Base-by-base conservation (phyloP, 1,284 basidiomycete genomes). In the Cutaneotrichosporon cavernicola region DNA sequence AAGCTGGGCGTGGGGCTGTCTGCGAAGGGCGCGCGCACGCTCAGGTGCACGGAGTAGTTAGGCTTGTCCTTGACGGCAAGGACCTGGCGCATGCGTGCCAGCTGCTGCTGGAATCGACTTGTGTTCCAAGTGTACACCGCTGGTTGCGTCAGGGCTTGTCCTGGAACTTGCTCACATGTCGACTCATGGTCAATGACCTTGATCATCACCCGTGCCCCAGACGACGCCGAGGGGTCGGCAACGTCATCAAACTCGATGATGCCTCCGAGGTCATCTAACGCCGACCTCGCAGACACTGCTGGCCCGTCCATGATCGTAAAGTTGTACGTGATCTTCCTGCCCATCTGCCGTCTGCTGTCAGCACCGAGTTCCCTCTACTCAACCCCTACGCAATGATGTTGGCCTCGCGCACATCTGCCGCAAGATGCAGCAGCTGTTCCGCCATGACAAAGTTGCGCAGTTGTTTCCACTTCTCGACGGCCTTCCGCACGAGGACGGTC, bases 231-330 rank as follows among this genome's bases (percentile, higher is more conserved):
- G 2, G 90, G 84, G 77, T 93, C 90, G 22, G 89, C 86, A n/a
- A 92, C 90, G 70, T 97, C 93, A 34, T 95, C 95, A 75, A 97
- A 92, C 74, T 94, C 90, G 77, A 92, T 89, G 47, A 97, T 82
- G 3, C 92, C 92, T 30, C 90, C 90, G 66, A 94, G 90, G 31
- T 89, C 88, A 74, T 94, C 93, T 49, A 93, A 85, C 4, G 89
- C 88, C 18, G 94, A 97, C 18, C 84, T 85, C 5, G 94, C 92
- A 3, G 67, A 66, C 2, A 64, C 69, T 6, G 60, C 30, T 2
- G 40, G 49, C 53, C 90, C 91, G 57, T 94, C 88, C 30, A 91
- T 87, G 56, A 97, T 87, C 4, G 89, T 89, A 74, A 97, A 96
- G 79, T 99, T 97, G 79, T 95, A 98, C 9, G 87, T 85, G 49